phyloP scores from a whole-genome alignment of 495 filamentous ascomycete genomes.

The Xylaria acuta region DNA sequence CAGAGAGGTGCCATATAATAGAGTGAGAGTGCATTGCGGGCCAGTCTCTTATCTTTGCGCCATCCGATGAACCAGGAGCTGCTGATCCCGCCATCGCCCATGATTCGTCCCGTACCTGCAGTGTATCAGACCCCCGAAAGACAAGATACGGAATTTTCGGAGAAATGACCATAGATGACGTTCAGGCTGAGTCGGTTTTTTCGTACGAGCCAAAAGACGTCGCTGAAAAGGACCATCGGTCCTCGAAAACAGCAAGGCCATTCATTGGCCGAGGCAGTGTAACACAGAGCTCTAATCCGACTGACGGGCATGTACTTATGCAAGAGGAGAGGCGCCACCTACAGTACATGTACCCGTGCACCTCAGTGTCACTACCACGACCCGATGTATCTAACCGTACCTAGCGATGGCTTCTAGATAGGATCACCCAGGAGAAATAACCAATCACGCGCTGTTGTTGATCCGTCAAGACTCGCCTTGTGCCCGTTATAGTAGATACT shows the following conservation, averaged over 20 bases:
- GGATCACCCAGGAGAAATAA: no score
- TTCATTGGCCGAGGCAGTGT: constrained; percentile 1
- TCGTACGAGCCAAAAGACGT: constrained; percentile 1
- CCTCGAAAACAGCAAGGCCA: background rate
- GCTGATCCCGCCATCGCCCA: constrained; percentile 19
- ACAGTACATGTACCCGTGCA: no score
- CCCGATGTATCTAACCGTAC: background rate
- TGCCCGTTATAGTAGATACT: no score
- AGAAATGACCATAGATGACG: constrained; percentile 15
- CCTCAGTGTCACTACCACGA: no score
- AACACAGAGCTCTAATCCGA: background rate
- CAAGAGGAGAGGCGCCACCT: background rate
- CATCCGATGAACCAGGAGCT: constrained; percentile 18
- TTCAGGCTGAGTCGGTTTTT: constrained; percentile 26
- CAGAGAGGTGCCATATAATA: constrained; percentile 10
- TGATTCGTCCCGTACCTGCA: constrained; percentile 26
- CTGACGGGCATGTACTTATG: background rate
- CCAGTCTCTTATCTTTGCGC: constrained; percentile 23
- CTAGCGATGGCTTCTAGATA: background rate
- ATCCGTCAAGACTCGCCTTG: background rate
- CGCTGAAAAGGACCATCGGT: constrained; percentile 6
- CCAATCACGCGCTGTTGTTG: no score
- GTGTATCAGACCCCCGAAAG: constrained; percentile 22
- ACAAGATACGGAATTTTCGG: constrained; percentile 23
- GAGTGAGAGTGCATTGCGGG: constrained; percentile 12